These are phyloP conservation scores for Biancaea sappan DNA, from an alignment of 306 rosid species.

Conservation along the genomic window DNA sequence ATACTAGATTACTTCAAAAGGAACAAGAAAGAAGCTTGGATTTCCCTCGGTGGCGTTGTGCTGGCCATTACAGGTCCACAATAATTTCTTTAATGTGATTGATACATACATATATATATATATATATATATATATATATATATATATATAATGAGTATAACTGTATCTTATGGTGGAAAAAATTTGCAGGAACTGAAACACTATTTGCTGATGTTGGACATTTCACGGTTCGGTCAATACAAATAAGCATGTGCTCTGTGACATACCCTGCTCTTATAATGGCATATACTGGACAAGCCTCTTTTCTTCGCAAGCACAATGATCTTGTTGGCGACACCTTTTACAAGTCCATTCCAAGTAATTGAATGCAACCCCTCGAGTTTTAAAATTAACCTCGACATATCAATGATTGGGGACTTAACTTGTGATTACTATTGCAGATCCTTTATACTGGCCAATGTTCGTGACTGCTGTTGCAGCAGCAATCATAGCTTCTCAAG, in stretches of 20 bases:
- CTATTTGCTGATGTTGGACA: slow-evolving; percentile 89
- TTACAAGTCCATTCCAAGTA: slow-evolving; percentile 71
- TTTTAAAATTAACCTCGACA: neutral
- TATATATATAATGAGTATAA: too few species aligned
- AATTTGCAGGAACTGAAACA: slow-evolving; percentile 72
- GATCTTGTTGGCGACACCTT: slow-evolving; percentile 51
- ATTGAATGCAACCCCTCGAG: neutral
- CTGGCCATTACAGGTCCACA: slow-evolving; percentile 60
- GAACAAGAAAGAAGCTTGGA: slow-evolving; percentile 77
- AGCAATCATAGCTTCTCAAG: slow-evolving; percentile 79
- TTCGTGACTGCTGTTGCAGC: slow-evolving; percentile 66
- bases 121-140: too few species aligned
- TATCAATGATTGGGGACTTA: too few species aligned
- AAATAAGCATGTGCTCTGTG: slow-evolving; percentile 72
- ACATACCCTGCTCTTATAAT: slow-evolving; percentile 71
- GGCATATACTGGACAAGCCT: slow-evolving; percentile 79
- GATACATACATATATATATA: too few species aligned
- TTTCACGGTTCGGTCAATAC: slow-evolving; percentile 71
- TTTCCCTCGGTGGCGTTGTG: slow-evolving; percentile 85
- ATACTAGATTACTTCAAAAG: slow-evolving; percentile 61
- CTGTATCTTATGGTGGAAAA: neutral
- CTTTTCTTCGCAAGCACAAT: slow-evolving; percentile 65
- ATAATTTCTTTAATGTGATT: too few species aligned
- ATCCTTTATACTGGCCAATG: slow-evolving; percentile 66
- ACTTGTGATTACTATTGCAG: slow-evolving; percentile 40